A percentile compares a stretch with the other conserved stretches of the same genome.
Evolutionary conservation across 257 asterid genomes (phyloP).

Genomic region (Thymus quinquecostatus): DNA sequence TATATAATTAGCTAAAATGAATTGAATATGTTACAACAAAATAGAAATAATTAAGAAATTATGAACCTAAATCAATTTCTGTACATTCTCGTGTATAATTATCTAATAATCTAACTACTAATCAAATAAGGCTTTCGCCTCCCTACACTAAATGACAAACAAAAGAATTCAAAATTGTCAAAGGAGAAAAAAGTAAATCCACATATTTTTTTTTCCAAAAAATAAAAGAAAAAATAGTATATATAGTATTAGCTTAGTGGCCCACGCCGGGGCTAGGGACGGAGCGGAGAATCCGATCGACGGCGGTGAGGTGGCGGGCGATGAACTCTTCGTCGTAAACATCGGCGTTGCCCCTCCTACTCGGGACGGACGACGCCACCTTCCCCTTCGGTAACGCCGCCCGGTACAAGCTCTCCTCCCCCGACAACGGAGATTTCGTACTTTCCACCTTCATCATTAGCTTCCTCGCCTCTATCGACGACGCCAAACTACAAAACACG

Average conservation of each 20-base stretch:
- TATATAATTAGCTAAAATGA: background rate
- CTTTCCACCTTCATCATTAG: slow-evolving; percentile 24
- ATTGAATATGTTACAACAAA: background rate
- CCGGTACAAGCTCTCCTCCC: slow-evolving; percentile 38
- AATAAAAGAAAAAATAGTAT: background rate
- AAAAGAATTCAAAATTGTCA: slow-evolving; percentile 39
- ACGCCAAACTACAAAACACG: slow-evolving; percentile 26
- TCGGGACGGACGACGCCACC: slow-evolving; percentile 59
- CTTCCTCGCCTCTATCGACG: slow-evolving; percentile 50
- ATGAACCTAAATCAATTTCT: background rate
- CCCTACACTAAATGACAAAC: background rate
- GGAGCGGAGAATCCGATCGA: slow-evolving; percentile 63
- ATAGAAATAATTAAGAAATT: background rate
- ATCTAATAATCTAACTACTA: slow-evolving; percentile 16
- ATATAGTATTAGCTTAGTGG: slow-evolving; percentile 18
- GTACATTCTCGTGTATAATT: slow-evolving; percentile 17
- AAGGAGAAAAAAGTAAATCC: background rate
- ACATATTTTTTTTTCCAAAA: background rate
- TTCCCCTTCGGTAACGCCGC: slow-evolving; percentile 57
- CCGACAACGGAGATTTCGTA: slow-evolving; percentile 14
- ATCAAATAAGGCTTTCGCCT: slow-evolving; percentile 7
- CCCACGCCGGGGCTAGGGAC: slow-evolving; percentile 86
- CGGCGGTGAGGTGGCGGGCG: slow-evolving; percentile 56
- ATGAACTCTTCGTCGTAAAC: slow-evolving; percentile 45
- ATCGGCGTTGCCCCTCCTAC: slow-evolving; percentile 52